Conservation (phyloP, 1,139 yeast species). For the Yamadazyma sp. region DNA sequence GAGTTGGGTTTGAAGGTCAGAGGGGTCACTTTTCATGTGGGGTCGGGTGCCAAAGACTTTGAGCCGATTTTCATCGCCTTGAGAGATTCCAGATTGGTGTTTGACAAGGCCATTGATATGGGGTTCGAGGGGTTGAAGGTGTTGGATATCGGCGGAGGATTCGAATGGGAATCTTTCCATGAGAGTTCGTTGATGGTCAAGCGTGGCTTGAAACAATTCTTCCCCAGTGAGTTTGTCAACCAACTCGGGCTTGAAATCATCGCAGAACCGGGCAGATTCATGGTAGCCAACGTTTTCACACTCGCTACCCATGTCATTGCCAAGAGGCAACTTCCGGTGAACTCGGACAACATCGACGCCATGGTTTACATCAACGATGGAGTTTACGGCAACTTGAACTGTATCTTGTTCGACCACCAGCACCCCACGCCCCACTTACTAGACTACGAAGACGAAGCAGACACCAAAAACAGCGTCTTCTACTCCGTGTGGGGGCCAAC, state of each 20-base stretch:
- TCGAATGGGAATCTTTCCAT: conserved; percentile 65
- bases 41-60: conserved; percentile 87
- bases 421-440: conserved; percentile 42
- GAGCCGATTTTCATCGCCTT: conserved; percentile 70
- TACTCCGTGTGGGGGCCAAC: conserved; percentile 97
- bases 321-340: conserved; percentile 48
- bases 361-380: conserved; percentile 89
- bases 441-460: neutral
- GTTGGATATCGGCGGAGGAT: conserved; percentile 95
- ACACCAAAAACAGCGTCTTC: conserved; percentile 15
- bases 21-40: conserved; percentile 96
- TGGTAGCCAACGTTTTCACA: conserved; percentile 84
- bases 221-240: conserved; percentile 43
- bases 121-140: conserved; percentile 50
- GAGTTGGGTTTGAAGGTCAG: conserved; percentile 60
- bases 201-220: conserved; percentile 54
- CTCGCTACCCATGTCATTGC: conserved; percentile 85
- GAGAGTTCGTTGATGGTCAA: conserved; percentile 62
- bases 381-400: conserved; percentile 92
- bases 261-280: conserved; percentile 94
- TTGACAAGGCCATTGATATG: conserved; percentile 53
- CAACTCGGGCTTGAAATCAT: conserved; percentile 53
- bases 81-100: conserved; percentile 67
- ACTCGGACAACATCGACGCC: conserved; percentile 25
- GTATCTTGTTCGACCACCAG: conserved; percentile 91